Conservation (phyloP, 352 stramenopile genomes). For the Globisporangium barbulae region DNA sequence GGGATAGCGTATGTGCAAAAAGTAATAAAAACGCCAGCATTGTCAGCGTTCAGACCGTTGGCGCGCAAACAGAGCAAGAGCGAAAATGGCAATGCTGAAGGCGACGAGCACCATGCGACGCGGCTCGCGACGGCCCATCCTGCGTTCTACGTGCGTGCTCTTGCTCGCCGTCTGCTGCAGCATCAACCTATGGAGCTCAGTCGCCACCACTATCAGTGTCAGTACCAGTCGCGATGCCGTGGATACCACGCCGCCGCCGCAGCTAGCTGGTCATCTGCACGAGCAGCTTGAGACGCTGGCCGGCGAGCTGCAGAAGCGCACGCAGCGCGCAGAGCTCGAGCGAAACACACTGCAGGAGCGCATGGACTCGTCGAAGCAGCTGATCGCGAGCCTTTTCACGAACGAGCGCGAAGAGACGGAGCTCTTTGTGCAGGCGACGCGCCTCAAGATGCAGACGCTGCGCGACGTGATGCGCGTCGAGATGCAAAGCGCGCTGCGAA, state of each 20-base stretch:
- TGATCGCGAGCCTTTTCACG: conserved; percentile 17
- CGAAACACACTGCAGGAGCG: conserved; percentile 12
- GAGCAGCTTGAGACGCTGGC: conserved; percentile 21
- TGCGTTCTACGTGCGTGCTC: neutral
- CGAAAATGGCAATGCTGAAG: neutral
- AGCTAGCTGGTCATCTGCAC: neutral
- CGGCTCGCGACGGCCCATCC: neutral
- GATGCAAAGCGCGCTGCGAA: conserved; percentile 18
- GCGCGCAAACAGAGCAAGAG: conserved; percentile 3
- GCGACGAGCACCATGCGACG: neutral
- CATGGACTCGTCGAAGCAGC: conserved; percentile 17
- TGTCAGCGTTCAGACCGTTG: neutral
- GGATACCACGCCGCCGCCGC: neutral
- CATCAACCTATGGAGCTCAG: neutral
- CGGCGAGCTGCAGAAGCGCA: conserved; percentile 18
- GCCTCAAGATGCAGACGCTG: conserved; percentile 20
- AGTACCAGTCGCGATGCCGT: neutral
- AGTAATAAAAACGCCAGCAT: too few relatives aligned
- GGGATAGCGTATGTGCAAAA: too few relatives aligned
- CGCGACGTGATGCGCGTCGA: conserved; percentile 26
- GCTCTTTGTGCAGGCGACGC: conserved; percentile 22
- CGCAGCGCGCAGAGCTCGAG: conserved; percentile 9
- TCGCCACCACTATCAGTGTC: neutral
- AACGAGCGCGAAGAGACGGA: conserved; percentile 22
- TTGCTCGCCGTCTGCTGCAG: neutral